Percentiles rank a stretch among this genome's conserved stretches.
These are phyloP conservation scores for Thielaviopsis punctulata DNA, from an alignment of 2,329 filamentous ascomycete genomes.

Conservation along the genomic window DNA sequence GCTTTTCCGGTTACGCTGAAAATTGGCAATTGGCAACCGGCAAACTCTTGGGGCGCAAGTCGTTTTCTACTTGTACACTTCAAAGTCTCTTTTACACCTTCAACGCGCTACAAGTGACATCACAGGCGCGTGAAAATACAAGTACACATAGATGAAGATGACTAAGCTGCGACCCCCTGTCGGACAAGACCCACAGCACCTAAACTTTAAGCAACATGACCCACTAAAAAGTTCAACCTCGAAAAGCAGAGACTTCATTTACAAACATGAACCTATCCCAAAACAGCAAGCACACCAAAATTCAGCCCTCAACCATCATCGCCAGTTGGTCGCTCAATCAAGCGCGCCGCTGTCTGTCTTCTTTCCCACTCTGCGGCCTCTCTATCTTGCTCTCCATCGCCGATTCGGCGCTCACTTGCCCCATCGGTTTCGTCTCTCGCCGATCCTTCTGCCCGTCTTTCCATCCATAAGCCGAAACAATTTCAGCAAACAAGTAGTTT, in stretches of 20 bases:
- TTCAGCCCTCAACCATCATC: not conserved
- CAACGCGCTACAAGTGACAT: not conserved
- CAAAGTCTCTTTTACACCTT: not conserved
- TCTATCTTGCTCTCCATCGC: not conserved
- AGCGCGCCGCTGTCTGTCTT: not conserved
- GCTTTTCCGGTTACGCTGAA: too few relatives aligned
- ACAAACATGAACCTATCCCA: not conserved
- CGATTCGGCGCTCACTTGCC: not conserved
- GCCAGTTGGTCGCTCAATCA: not conserved
- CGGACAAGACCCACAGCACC: not conserved
- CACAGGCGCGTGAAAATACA: not conserved
- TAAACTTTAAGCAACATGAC: not conserved
- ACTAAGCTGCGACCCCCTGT: not conserved
- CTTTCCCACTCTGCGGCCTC: not conserved
- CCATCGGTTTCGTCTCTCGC: not conserved
- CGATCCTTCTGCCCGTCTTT: not conserved
- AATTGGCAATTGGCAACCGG: too few relatives aligned
- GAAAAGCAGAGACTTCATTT: conserved; percentile 4
- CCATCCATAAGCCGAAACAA: not conserved
- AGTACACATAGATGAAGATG: not conserved
- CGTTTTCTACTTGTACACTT: too few relatives aligned
- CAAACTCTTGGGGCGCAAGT: not conserved
- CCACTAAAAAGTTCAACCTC: conserved; percentile 9
- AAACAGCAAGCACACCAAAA: not conserved
- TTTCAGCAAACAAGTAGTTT: not conserved